Base-by-base conservation (phyloP, 495 filamentous ascomycete genomes). In the Annulohypoxylon stygium region DNA sequence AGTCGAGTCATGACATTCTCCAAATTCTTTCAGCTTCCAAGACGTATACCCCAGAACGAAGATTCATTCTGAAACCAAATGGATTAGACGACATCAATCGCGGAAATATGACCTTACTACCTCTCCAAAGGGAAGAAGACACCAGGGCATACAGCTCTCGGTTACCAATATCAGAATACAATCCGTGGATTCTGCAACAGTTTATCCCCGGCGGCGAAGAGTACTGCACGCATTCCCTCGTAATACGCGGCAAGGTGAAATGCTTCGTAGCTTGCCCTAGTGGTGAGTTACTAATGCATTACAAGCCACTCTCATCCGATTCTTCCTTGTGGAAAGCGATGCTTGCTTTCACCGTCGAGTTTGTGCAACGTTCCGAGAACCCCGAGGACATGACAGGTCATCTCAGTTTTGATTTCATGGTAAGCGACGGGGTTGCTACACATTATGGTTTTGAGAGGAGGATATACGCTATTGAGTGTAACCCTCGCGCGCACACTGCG, bases 181-280 rank as follows among this genome's bases (percentile, higher is more conserved):
- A 76, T 3, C 90, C 91, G 0, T 93, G 90, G 88, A 78, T 93
- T 30, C 75, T 95, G 54, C 90, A 94, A 76, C 87, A 93, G 71
- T 91, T 86, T 73, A 86, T 89, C 37, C 75, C 81, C 3, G 88
- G 91, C 0, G 71, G 69, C 3, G 83, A 85, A 0, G 90, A 93
- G 77, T 93, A 91, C 77, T 89, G 88, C 71, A 91, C 91, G 0
- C 92, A 94, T 66, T 67, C 90, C 1, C 82, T 95, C 10, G 78
- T 94, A 2, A 79, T 93, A 1, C 76, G 80, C 2, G 90, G 90
- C 0, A 71, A 85, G 37, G 81, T 94, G 47, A 86, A 85, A 47
- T 87, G 87, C 1, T 91, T 94, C 70, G 85, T 90, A 2, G 85
- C 90, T 11, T 91, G 90, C 65, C 86, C 88, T 9, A 86, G 84